Base-by-base conservation (phyloP, 768 basidiomycete genomes). In the Lactarius akahatsu region DNA sequence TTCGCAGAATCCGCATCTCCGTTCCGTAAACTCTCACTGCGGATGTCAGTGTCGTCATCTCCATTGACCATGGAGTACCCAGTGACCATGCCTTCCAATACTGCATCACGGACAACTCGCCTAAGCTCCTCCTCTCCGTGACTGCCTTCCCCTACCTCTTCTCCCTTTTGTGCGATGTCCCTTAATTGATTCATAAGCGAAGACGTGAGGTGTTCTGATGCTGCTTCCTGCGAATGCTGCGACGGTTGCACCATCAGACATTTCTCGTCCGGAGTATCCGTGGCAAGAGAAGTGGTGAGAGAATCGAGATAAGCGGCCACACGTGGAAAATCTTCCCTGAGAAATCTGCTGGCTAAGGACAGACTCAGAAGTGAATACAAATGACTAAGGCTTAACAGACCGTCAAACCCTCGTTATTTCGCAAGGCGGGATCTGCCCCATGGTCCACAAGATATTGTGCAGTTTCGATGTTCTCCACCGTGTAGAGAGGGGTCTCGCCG, bases 401-500 rank as follows among this genome's bases (percentile, higher is more conserved):
- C 36, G 90, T 89, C 59, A 92, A 73, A 20, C 90, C 92, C 69
- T 92, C 87, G 60, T 76, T 74, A 75, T 97, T 96, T 68, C 78
- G 80, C 69, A 81, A 77, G 72, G 84, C 79, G 32, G 88, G 75
- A 58, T 78, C 74, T 6, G 94, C 94, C 20, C 94, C 94, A 68
- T 89, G 85, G 63, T 90, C 82, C 71, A 96, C 79, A 68, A 97
- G 85, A 76, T 82, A 93, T 16, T 80, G 81, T 2, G 95, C 94
- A 0, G 90, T 90, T 66, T 88, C 84, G 50, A 91, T 72, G 74
- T 86, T 84, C 77, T 97, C 95, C 56, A 93, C 93, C 30, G 91
- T 91, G 80, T 91, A 96, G 20, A 97, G 79, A 11, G 95, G 95
- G 11, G 94, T 96, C 75, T 97, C 95, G 10, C 91, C 92, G 73